These are phyloP conservation scores for Hansenula sp. DNA, from an alignment of 1,139 yeast species.

Conservation along the genomic window DNA sequence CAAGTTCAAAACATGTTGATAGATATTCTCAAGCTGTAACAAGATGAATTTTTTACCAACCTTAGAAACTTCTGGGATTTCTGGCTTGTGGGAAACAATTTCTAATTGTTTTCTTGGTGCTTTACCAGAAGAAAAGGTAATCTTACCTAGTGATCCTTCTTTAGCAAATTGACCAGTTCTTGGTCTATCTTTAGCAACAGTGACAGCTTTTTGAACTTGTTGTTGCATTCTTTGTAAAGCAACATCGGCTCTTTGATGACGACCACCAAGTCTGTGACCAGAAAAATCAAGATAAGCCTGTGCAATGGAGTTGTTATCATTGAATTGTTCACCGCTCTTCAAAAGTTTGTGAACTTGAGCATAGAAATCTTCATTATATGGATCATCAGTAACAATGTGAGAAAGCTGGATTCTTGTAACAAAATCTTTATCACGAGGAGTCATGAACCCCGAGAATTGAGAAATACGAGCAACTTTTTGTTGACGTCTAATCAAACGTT, in stretches of 20 bases:
- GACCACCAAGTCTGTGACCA: slow-evolving; percentile 87
- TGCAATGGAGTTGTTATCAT: slow-evolving; percentile 68
- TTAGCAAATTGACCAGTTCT: slow-evolving; percentile 62
- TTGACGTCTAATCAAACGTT: slow-evolving; percentile 62
- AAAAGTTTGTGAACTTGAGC: slow-evolving; percentile 90
- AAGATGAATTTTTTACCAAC: slow-evolving; percentile 36
- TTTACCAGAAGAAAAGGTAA: slow-evolving; percentile 75
- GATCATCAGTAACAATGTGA: slow-evolving; percentile 95
- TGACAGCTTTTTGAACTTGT: slow-evolving; percentile 94
- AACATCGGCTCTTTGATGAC: slow-evolving; percentile 86
- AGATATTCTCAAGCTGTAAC: slow-evolving; percentile 66
- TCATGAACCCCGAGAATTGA: slow-evolving; percentile 90
- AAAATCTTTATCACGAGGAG: slow-evolving; percentile 93
- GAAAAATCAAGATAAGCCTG: slow-evolving; percentile 93
- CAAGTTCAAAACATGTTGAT: slow-evolving; percentile 69
- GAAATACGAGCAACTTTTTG: slow-evolving; percentile 76
- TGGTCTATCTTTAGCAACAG: slow-evolving; percentile 87
- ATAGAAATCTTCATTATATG: slow-evolving; percentile 94
- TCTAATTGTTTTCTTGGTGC: slow-evolving; percentile 88
- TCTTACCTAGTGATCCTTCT: slow-evolving; percentile 91
- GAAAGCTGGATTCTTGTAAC: slow-evolving; percentile 92
- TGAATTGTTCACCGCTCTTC: slow-evolving; percentile 45
- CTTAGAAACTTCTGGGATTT: slow-evolving; percentile 30
- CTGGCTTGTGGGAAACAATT: slow-evolving; percentile 50
- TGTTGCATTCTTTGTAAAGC: slow-evolving; percentile 98